Evolutionary conservation across 1,284 basidiomycete species (phyloP).

Genomic region (Taiwanofungus camphoratus): DNA sequence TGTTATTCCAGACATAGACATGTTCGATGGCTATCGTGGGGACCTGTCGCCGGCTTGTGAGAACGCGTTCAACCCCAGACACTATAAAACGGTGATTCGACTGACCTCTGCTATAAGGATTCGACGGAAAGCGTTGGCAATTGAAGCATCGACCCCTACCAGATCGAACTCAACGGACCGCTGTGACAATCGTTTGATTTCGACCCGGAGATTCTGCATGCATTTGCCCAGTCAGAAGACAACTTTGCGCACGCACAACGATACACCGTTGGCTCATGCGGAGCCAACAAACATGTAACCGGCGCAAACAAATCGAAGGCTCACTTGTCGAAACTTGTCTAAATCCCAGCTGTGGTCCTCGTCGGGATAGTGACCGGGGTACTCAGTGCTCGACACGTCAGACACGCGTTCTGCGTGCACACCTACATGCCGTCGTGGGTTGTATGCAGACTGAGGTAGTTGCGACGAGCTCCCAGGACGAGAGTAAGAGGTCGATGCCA

Average conservation of each 20-base stretch:
- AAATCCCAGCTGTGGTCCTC: conserved; percentile 86
- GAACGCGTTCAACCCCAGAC: not conserved
- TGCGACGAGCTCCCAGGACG: conserved; percentile 8
- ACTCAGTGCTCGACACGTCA: conserved; percentile 81
- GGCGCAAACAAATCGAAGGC: conserved; percentile 15
- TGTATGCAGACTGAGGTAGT: conserved; percentile 26
- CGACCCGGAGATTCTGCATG: conserved; percentile 73
- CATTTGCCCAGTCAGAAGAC: conserved; percentile 4
- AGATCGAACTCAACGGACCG: conserved; percentile 92
- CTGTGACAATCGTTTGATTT: conserved; percentile 74
- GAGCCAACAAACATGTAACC: not conserved
- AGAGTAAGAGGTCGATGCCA: conserved; percentile 23
- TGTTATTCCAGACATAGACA: conserved; percentile 96
- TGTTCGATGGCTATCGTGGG: conserved; percentile 92
- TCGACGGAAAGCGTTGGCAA: conserved; percentile 92
- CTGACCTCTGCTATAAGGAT: conserved; percentile 91
- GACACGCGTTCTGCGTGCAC: conserved; percentile 70
- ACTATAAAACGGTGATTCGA: not conserved
- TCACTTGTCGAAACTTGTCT: conserved; percentile 69
- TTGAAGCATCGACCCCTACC: conserved; percentile 92
- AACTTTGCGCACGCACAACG: not conserved
- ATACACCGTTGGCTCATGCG: not conserved
- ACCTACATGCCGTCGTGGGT: conserved; percentile 44
- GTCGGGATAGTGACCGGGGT: conserved; percentile 79
- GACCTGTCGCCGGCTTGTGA: conserved; percentile 44